These are phyloP conservation scores for Porcisia hertigi DNA, from an alignment of 208 protist genomes.

Conservation along the genomic window DNA sequence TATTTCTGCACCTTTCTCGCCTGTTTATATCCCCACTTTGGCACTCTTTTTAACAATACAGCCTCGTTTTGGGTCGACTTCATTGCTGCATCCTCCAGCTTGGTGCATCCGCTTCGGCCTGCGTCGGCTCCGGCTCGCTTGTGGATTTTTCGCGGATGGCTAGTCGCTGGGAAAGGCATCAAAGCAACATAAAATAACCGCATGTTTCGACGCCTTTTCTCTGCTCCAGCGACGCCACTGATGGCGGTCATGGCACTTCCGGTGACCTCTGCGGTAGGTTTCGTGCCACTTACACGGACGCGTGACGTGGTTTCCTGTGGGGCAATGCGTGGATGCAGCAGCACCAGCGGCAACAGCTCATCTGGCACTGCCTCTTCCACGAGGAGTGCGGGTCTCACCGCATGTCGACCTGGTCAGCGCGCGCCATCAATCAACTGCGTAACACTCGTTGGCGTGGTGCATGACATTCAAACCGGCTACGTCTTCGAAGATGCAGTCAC, in stretches of 20 bases:
- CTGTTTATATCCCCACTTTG: not conserved
- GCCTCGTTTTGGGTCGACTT: not conserved
- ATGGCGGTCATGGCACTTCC: not conserved
- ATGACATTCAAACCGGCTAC: conserved; percentile 89
- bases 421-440: conserved; percentile 82
- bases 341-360: conserved; percentile 10
- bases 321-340: conserved; percentile 13
- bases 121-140: not conserved
- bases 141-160: not conserved
- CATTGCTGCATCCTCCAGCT: not conserved
- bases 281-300: not conserved
- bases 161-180: not conserved
- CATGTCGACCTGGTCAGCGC: conserved; percentile 19
- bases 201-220: conserved; percentile 18
- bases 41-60: not conserved
- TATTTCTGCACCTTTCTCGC: not conserved
- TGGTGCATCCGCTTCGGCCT: not conserved
- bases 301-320: not conserved
- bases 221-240: not conserved
- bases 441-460: conserved; percentile 88
- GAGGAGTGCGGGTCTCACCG: conserved; percentile 7
- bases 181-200: no score
- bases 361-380: not conserved
- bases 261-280: not conserved
- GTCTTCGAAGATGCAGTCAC: conserved; percentile 91